phyloP scores from a whole-genome alignment of 768 basidiomycete species.

The Suillus tomentosus region DNA sequence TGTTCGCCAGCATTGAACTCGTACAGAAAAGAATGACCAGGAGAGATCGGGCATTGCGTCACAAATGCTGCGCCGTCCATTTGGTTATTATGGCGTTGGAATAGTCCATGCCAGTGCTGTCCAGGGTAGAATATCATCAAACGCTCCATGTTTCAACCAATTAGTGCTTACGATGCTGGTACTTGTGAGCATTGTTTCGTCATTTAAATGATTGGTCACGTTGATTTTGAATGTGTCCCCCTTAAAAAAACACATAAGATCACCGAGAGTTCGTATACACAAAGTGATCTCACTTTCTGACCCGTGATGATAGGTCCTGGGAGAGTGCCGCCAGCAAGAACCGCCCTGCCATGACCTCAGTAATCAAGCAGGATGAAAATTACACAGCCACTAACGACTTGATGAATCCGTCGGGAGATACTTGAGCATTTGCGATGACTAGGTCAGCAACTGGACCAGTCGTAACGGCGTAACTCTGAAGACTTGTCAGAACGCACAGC shows the following conservation, averaged over 20 bases:
- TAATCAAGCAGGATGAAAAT: neutral
- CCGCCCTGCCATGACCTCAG: neutral
- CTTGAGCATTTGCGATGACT: neutral
- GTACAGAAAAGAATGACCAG: neutral
- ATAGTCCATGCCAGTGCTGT: constrained; percentile 4
- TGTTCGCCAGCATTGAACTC: neutral
- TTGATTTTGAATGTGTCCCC: neutral
- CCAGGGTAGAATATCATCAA: neutral
- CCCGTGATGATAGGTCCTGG: neutral
- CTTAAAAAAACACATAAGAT: neutral
- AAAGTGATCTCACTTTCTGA: neutral
- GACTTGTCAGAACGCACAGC: neutral
- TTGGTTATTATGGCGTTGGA: neutral
- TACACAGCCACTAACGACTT: neutral
- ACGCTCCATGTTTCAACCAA: neutral
- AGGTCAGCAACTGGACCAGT: neutral
- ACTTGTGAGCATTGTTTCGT: neutral
- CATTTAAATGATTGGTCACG: neutral
- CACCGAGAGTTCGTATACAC: neutral
- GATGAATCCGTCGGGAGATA: neutral
- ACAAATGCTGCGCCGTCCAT: constrained; percentile 2
- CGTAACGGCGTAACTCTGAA: neutral
- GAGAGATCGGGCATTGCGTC: constrained; percentile 1
- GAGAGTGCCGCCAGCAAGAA: neutral
- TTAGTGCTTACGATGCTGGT: neutral